A percentile compares a stretch with the other conserved stretches of the same genome.
These are phyloP conservation scores for Cunninghamia lanceolata DNA, from an alignment of 75 land plant species.

Conservation along the genomic window DNA sequence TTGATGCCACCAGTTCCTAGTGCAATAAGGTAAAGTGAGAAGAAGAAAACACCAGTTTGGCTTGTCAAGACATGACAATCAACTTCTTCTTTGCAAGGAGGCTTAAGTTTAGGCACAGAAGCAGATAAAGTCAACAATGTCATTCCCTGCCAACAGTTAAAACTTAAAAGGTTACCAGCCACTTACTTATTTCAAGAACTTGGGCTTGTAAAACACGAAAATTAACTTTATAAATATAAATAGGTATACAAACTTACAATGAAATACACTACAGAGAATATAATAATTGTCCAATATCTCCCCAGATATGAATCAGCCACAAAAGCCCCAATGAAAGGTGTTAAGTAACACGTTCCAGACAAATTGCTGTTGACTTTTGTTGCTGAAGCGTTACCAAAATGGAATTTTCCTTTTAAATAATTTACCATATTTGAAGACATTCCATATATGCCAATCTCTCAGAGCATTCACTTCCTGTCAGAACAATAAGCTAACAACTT, in stretches of 20 bases:
- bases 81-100: slow-evolving; percentile 15
- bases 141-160: slow-evolving; percentile 40
- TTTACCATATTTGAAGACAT: slow-evolving; percentile 36
- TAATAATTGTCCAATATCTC: slow-evolving; percentile 35
- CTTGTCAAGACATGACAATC: slow-evolving; percentile 12
- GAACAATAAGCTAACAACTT: not conserved
- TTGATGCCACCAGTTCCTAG: slow-evolving; percentile 62
- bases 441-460: slow-evolving; percentile 48
- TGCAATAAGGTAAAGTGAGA: slow-evolving; percentile 48
- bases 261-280: slow-evolving; percentile 32
- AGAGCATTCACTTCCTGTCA: slow-evolving; percentile 40
- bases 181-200: not conserved
- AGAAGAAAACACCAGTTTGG: slow-evolving; percentile 37
- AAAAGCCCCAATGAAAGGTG: slow-evolving; percentile 51
- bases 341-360: slow-evolving; percentile 48
- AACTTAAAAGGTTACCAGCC: not conserved
- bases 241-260: slow-evolving; percentile 16
- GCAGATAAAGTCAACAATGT: slow-evolving; percentile 35
- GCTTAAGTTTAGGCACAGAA: slow-evolving; percentile 29
- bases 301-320: slow-evolving; percentile 55
- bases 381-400: slow-evolving; percentile 34
- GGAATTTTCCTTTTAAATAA: slow-evolving; percentile 33
- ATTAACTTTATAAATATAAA: not conserved
- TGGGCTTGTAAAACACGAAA: not conserved
- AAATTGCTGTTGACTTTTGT: slow-evolving; percentile 40